Conservation (phyloP, 2,329 filamentous ascomycete genomes). For the Orbilia ellipsospora region DNA sequence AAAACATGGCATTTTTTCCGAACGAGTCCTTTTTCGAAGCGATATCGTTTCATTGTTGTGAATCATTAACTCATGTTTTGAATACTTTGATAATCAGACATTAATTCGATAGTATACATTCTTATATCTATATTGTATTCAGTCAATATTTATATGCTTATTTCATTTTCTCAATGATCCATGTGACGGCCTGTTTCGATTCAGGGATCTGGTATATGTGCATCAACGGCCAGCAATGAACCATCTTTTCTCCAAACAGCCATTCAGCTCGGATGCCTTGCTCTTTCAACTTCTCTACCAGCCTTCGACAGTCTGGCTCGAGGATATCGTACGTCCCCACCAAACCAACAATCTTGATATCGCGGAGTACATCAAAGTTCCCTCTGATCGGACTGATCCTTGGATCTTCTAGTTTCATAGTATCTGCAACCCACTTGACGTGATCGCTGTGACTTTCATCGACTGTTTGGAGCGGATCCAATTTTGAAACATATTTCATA, state of each 20-base stretch:
- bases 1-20: no score
- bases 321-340: constrained; percentile 33
- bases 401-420: constrained; percentile 17
- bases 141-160: background rate
- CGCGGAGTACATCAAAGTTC: constrained; percentile 2
- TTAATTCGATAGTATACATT: no score
- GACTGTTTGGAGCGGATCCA: constrained; percentile 31
- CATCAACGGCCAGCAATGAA: constrained; percentile 44
- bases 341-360: constrained; percentile 26
- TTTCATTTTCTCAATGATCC: constrained; percentile 29
- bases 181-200: background rate
- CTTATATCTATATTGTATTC: no score
- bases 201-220: constrained; percentile 27
- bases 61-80: no score
- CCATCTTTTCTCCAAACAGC: constrained; percentile 35
- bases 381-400: constrained; percentile 30
- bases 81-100: no score
- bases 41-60: no score
- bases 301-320: constrained; percentile 21
- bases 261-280: constrained; percentile 19
- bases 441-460: constrained; percentile 24
- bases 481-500: constrained; percentile 25
- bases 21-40: no score
- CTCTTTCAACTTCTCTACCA: constrained; percentile 25
- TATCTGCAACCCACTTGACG: constrained; percentile 17